These are phyloP conservation scores for Tylopilus sp. DNA, from an alignment of 1,284 basidiomycete species.

Conservation along the genomic window DNA sequence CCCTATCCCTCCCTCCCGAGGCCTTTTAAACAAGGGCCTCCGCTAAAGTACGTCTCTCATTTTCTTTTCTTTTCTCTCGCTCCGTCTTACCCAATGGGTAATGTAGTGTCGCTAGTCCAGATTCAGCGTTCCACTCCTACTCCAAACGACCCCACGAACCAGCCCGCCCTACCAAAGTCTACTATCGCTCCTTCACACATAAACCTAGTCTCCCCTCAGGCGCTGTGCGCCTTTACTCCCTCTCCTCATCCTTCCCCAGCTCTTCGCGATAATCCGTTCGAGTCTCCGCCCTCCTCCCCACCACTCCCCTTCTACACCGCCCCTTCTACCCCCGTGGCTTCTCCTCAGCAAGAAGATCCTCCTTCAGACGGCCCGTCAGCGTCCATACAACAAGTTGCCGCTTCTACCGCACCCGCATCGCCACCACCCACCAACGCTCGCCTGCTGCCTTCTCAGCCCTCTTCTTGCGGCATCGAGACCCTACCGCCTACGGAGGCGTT, in stretches of 20 bases:
- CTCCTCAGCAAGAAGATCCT: slow-evolving; percentile 32
- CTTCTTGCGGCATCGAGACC: slow-evolving; percentile 31
- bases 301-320: slow-evolving; percentile 36
- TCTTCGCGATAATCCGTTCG: slow-evolving; percentile 28
- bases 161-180: slow-evolving; percentile 16
- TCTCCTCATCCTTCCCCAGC: slow-evolving; percentile 27
- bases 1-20: slow-evolving; percentile 18
- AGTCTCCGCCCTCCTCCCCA: slow-evolving; percentile 33
- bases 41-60: slow-evolving; percentile 24
- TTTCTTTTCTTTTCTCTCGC: slow-evolving; percentile 3
- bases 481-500: slow-evolving; percentile 31
- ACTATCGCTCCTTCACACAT: slow-evolving; percentile 28
- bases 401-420: slow-evolving; percentile 18
- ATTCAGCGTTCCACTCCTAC: slow-evolving; percentile 26
- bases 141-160: slow-evolving; percentile 14
- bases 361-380: slow-evolving; percentile 17
- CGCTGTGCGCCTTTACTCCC: slow-evolving; percentile 25
- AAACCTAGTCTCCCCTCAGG: slow-evolving; percentile 25
- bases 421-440: slow-evolving; percentile 22
- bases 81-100: slow-evolving; percentile 28
- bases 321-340: slow-evolving; percentile 35
- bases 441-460: slow-evolving; percentile 11
- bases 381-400: slow-evolving; percentile 24
- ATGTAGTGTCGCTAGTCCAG: slow-evolving; percentile 35
- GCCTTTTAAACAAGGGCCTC: slow-evolving; percentile 22